A percentile compares a stretch with the other conserved stretches of the same genome.
These are phyloP conservation scores for Neotropicomus parvogracilis DNA, from an alignment of 1,284 basidiomycete species.

Conservation along the genomic window DNA sequence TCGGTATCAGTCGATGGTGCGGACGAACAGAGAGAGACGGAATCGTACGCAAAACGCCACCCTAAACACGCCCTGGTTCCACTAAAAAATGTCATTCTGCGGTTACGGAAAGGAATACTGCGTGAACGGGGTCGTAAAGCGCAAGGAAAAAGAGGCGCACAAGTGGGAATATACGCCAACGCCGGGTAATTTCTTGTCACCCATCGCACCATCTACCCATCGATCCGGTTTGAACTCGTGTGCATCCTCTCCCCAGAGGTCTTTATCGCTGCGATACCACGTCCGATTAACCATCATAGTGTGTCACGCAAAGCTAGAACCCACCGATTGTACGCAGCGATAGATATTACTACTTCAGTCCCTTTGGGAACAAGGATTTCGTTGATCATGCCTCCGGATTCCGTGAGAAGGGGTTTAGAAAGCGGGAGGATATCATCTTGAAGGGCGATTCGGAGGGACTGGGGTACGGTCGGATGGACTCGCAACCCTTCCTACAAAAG, in stretches of 20 bases:
- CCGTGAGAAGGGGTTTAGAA: constrained; percentile 38
- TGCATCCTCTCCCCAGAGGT: constrained; percentile 49
- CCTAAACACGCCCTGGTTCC: constrained; percentile 44
- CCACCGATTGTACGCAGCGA: constrained; percentile 39
- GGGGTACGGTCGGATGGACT: constrained; percentile 34
- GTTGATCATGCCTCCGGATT: constrained; percentile 34
- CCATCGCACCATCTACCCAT: constrained; percentile 38
- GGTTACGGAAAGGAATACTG: no score
- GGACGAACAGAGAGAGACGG: neutral
- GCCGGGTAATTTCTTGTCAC: constrained; percentile 34
- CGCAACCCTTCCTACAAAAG: constrained; percentile 36
- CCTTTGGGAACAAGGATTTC: constrained; percentile 38
- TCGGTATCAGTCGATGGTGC: neutral
- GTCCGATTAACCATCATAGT: neutral
- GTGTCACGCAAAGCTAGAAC: neutral
- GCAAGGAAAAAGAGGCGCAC: constrained; percentile 27
- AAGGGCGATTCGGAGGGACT: constrained; percentile 34
- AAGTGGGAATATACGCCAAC: constrained; percentile 50
- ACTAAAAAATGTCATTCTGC: constrained; percentile 42
- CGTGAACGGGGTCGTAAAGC: neutral
- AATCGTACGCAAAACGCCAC: constrained; percentile 43
- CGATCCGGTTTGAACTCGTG: constrained; percentile 48
- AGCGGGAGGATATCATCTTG: constrained; percentile 46
- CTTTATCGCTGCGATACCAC: constrained; percentile 33
- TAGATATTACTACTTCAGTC: constrained; percentile 32